A percentile compares a stretch with the other conserved stretches of the same genome.
Evolutionary conservation across 352 stramenopile genomes (phyloP).

Genomic region (Pythium sukuiense): DNA sequence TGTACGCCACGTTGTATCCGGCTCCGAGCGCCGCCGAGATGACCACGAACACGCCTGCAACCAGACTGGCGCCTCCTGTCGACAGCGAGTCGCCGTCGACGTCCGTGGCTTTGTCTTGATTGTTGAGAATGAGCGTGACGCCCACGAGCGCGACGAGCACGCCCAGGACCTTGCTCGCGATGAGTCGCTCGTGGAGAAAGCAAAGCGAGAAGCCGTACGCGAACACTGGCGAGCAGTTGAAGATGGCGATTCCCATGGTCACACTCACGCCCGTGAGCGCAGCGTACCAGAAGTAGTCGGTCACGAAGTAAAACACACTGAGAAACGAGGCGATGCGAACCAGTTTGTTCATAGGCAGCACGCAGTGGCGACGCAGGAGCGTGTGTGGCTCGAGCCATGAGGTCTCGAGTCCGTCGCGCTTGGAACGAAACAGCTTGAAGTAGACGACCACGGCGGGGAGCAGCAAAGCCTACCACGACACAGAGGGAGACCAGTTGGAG

Average conservation of each 20-base stretch:
- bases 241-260: conserved; percentile 40
- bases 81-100: conserved; percentile 15
- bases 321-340: conserved; percentile 34
- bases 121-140: conserved; percentile 44
- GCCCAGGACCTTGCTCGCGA: conserved; percentile 34
- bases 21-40: conserved; percentile 38
- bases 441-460: conserved; percentile 37
- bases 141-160: conserved; percentile 41
- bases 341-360: conserved; percentile 30
- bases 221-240: conserved; percentile 57
- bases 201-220: conserved; percentile 65
- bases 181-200: conserved; percentile 41
- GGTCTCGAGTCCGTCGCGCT: conserved; percentile 10
- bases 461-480: conserved; percentile 27
- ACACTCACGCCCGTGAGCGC: conserved; percentile 42
- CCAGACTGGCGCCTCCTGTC: conserved; percentile 25
- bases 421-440: conserved; percentile 24
- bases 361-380: conserved; percentile 34
- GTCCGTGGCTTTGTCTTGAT: conserved; percentile 24
- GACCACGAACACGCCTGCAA: conserved; percentile 40
- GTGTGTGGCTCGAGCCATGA: conserved; percentile 22
- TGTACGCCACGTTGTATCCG: conserved; percentile 44
- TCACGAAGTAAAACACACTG: conserved; percentile 40
- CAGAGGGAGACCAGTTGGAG: conserved; percentile 15
- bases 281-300: conserved; percentile 61